Evolutionary conservation across 169 alveolate genomes (phyloP).

Genomic region (Eimeria mitis): DNA sequence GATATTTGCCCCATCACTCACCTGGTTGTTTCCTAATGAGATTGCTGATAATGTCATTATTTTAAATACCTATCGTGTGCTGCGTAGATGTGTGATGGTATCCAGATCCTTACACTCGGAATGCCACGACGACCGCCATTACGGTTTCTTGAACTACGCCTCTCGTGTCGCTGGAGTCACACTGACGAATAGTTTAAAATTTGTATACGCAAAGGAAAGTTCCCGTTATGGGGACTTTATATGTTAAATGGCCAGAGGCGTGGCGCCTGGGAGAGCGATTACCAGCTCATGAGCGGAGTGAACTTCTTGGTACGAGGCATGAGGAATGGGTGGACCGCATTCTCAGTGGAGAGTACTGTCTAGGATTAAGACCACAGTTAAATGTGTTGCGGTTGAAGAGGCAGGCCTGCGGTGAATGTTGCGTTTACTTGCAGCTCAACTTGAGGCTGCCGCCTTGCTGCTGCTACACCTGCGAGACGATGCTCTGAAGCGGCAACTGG

Average conservation of each 20-base stretch:
- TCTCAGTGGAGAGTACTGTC: background rate
- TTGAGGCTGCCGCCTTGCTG: constrained; percentile 28
- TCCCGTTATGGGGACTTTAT: background rate
- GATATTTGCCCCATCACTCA: background rate
- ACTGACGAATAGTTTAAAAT: background rate
- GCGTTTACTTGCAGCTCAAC: constrained; percentile 22
- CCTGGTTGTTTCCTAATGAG: background rate
- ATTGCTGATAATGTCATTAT: background rate
- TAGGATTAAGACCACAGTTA: background rate
- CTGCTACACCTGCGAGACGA: constrained; percentile 56
- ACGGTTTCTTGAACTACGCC: background rate
- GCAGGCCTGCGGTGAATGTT: background rate
- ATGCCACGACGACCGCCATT: background rate
- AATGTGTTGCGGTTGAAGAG: background rate
- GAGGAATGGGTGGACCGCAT: background rate
- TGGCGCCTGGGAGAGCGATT: constrained; percentile 41
- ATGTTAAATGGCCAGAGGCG: constrained; percentile 38
- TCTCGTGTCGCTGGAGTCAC: background rate
- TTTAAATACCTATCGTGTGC: background rate
- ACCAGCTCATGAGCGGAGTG: constrained; percentile 29
- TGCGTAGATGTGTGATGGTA: background rate
- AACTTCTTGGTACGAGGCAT: constrained; percentile 15
- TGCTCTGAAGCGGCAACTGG: constrained; percentile 18
- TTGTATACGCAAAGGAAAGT: background rate
- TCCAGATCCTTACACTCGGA: background rate